Conservation (phyloP, 306 rosid species). For the Erythrophleum fordii region DNA sequence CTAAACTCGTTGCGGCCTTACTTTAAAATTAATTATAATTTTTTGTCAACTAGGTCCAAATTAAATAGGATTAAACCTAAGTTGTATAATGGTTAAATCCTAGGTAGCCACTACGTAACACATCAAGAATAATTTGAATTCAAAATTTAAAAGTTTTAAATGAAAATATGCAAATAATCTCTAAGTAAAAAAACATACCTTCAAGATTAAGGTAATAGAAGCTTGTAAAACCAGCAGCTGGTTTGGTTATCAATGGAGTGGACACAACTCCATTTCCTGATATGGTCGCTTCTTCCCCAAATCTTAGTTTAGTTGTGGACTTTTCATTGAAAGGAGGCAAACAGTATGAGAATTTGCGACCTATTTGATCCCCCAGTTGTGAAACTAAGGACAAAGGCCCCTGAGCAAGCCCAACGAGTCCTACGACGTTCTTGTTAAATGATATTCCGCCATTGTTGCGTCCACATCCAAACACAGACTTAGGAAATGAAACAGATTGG, state of each 20-base stretch:
- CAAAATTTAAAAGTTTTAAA: no score
- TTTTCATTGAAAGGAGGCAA: neutral
- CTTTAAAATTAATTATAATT: no score
- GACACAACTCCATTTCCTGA: neutral
- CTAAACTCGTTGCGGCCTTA: no score
- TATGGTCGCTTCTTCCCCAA: neutral
- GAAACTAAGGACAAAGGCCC: neutral
- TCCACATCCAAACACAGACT: conserved; percentile 35
- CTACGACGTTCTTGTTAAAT: neutral
- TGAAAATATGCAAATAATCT: no score
- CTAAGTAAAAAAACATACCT: neutral
- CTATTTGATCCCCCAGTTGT: neutral
- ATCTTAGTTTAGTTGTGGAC: neutral
- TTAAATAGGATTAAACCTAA: no score
- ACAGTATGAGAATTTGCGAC: neutral
- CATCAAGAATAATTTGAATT: no score
- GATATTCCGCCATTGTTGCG: neutral
- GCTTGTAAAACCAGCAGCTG: no score
- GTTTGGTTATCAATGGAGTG: neutral
- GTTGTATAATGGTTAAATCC: no score
- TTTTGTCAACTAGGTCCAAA: no score
- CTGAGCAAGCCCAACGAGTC: neutral
- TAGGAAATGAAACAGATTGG: neutral
- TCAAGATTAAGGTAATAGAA: neutral
- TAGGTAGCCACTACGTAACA: no score